Evolutionary conservation across 1,139 yeast genomes (phyloP).

Genomic region (Sugiyamaella novakii): DNA sequence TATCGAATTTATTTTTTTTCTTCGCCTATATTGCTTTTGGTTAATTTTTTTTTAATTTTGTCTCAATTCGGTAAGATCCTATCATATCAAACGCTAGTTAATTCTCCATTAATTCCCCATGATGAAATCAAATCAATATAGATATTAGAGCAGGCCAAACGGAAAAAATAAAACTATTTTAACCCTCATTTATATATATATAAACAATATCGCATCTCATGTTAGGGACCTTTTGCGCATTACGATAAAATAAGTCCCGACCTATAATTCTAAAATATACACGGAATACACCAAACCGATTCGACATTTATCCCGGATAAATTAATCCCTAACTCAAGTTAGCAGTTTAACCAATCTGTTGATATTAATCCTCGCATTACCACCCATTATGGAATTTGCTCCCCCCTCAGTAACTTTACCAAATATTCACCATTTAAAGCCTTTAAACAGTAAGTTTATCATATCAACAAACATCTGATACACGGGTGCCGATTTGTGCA

Average conservation of each 20-base stretch:
- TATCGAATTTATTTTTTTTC: too few species aligned
- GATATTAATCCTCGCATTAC: too few species aligned
- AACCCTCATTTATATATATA: background rate
- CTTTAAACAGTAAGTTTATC: slow-evolving; percentile 11
- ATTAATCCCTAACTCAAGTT: too few species aligned
- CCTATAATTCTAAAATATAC: too few species aligned
- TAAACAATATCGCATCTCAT: background rate
- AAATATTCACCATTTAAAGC: slow-evolving; percentile 14
- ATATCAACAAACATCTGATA: slow-evolving; percentile 4
- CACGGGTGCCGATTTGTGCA: slow-evolving; percentile 13
- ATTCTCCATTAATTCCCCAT: slow-evolving; percentile 14
- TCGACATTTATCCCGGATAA: too few species aligned
- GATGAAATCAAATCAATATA: slow-evolving; percentile 10
- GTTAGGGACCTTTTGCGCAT: too few species aligned
- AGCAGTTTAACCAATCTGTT: background rate
- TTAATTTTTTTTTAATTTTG: slow-evolving; percentile 3
- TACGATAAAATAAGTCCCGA: too few species aligned
- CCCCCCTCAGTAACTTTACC: slow-evolving; percentile 14
- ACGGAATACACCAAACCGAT: too few species aligned
- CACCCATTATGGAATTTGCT: slow-evolving; percentile 18
- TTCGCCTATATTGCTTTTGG: background rate
- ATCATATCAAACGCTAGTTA: slow-evolving; percentile 17
- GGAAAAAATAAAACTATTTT: background rate
- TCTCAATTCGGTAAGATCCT: slow-evolving; percentile 15
- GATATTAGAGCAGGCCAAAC: background rate